phyloP scores from a whole-genome alignment of 225 moss, liverwort and hornwort species.

The Lunularia cruciata region DNA sequence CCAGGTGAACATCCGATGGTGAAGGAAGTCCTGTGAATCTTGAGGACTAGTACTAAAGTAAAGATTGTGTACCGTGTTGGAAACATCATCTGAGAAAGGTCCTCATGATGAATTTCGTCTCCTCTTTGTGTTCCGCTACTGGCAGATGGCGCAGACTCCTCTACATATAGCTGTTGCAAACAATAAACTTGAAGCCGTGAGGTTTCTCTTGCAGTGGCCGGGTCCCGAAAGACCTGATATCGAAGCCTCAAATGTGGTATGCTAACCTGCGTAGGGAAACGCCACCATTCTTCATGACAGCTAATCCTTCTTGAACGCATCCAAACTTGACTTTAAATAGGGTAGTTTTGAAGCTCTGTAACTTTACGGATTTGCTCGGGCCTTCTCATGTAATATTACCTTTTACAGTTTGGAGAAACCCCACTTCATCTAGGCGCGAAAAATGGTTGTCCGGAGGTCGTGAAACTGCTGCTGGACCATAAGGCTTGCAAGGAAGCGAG shows the following conservation, averaged over 20 bases:
- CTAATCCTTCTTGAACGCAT: neutral
- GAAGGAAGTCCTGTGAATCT: too few relatives aligned
- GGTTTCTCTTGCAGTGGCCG: constrained; percentile 44
- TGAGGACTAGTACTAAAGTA: too few relatives aligned
- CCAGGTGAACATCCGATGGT: too few relatives aligned
- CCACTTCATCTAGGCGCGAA: constrained; percentile 53
- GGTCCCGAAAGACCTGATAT: constrained; percentile 42
- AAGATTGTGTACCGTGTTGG: too few relatives aligned
- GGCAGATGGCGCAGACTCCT: constrained; percentile 48
- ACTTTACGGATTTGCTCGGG: too few relatives aligned
- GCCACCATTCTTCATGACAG: too few relatives aligned
- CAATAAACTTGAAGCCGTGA: constrained; percentile 39
- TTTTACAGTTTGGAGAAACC: constrained; percentile 52
- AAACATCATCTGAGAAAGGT: too few relatives aligned
- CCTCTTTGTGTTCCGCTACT: too few relatives aligned
- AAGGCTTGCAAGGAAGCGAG: constrained; percentile 51
- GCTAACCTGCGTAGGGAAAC: too few relatives aligned
- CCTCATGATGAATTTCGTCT: too few relatives aligned
- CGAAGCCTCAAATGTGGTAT: constrained; percentile 49
- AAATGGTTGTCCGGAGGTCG: constrained; percentile 44
- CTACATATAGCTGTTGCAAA: constrained; percentile 52
- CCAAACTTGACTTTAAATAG: neutral
- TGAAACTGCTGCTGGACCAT: constrained; percentile 41
- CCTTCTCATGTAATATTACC: too few relatives aligned
- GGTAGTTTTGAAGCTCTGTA: too few relatives aligned